Conservation (phyloP, 129 eudicot species). For the Lactuca sativa region DNA sequence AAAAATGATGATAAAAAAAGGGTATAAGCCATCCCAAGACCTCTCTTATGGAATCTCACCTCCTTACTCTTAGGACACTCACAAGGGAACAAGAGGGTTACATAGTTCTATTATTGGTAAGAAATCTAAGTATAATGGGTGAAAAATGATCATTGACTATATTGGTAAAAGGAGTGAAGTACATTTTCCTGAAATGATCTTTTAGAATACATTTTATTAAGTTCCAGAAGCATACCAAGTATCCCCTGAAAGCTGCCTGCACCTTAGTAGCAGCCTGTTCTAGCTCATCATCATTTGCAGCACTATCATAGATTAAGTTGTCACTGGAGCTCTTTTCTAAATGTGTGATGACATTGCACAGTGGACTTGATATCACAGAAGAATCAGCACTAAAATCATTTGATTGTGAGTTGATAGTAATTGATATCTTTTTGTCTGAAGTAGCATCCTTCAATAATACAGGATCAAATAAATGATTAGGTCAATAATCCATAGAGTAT, state of each 20-base stretch:
- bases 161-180: no score
- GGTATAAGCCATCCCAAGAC: no score
- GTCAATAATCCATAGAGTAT: background rate
- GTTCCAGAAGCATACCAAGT: constrained; percentile 59
- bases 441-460: constrained; percentile 49
- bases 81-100: no score
- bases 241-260: constrained; percentile 96
- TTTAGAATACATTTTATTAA: background rate
- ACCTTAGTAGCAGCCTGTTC: constrained; percentile 86
- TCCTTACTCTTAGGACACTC: no score
- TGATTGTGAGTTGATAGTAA: constrained; percentile 45
- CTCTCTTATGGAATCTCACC: no score
- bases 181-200: no score
- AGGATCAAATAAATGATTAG: constrained; percentile 22
- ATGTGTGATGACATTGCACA: constrained; percentile 38
- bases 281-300: constrained; percentile 58
- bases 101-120: no score
- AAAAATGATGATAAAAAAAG: no score
- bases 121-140: no score
- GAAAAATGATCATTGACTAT: no score
- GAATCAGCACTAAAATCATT: constrained; percentile 46
- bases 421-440: constrained; percentile 47
- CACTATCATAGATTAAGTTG: constrained; percentile 29
- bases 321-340: constrained; percentile 43
- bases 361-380: constrained; percentile 40